Conservation (phyloP, 306 rosid genomes). For the Potentilla sterilis region DNA sequence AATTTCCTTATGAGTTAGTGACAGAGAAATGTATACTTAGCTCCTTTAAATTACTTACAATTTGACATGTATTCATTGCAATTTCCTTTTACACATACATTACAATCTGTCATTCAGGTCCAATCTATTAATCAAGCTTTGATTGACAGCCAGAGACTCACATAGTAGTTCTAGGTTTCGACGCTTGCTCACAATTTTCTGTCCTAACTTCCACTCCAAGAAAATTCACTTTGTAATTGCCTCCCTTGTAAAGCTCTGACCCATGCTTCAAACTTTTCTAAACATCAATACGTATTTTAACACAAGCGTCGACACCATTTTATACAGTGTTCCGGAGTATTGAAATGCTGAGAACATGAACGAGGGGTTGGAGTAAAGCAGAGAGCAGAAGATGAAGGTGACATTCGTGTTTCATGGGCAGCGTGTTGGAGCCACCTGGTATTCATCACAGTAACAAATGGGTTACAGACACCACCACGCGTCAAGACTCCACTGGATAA, state of each 20-base stretch:
- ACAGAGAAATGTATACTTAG: background rate
- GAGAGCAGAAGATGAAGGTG: background rate
- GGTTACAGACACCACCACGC: background rate
- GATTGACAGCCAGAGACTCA: background rate
- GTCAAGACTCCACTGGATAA: background rate
- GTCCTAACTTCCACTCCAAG: background rate
- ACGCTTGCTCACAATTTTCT: background rate
- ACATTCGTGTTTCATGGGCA: background rate
- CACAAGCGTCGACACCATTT: background rate
- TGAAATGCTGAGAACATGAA: background rate
- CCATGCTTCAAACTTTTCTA: background rate
- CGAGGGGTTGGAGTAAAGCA: background rate
- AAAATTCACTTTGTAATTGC: background rate
- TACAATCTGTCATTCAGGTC: background rate
- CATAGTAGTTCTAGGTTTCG: background rate
- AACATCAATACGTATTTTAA: background rate
- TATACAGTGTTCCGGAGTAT: too few relatives aligned
- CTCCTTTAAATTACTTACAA: background rate
- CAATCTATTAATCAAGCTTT: background rate
- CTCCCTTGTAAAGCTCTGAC: background rate
- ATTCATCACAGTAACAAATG: background rate
- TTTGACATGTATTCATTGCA: background rate
- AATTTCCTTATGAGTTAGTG: background rate
- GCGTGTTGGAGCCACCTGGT: constrained; percentile 2
- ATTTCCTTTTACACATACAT: background rate